These are phyloP conservation scores for Harringtonia lauricola DNA, from an alignment of 2,329 filamentous ascomycete genomes.

Conservation along the genomic window DNA sequence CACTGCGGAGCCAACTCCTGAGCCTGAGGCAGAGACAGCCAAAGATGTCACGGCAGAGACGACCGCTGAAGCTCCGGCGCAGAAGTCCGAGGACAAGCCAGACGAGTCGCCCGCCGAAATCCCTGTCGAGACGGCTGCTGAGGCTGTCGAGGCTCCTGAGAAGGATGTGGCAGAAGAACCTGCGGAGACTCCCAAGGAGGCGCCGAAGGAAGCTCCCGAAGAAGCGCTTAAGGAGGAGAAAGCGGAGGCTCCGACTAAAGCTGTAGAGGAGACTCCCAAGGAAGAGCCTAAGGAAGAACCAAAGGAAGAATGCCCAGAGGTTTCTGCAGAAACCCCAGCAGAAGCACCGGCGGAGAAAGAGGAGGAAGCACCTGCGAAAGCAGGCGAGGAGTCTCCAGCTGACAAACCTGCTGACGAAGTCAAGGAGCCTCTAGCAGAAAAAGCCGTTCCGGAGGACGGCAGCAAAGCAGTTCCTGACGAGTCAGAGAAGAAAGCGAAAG, in stretches of 20 bases:
- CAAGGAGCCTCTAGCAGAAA: too few species aligned
- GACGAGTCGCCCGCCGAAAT: too few species aligned
- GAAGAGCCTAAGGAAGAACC: not conserved
- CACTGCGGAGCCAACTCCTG: not conserved
- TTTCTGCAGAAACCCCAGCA: not conserved
- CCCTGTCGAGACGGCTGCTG: not conserved
- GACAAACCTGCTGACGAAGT: not conserved
- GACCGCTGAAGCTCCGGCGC: too few species aligned
- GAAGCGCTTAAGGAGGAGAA: not conserved
- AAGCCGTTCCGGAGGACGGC: not conserved
- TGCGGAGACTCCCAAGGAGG: too few species aligned
- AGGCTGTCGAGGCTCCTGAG: not conserved
- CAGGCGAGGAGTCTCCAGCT: too few species aligned
- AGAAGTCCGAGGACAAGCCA: not conserved
- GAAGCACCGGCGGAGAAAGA: not conserved
- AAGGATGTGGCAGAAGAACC: too few species aligned
- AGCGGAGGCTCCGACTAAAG: not conserved
- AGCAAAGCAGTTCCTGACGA: not conserved
- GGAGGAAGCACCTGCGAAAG: not conserved
- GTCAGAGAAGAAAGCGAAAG: not conserved
- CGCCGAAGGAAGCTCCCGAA: not conserved
- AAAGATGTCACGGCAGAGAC: too few species aligned
- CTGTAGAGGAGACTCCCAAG: too few species aligned
- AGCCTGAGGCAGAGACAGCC: not conserved
- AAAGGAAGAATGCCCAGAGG: not conserved